Evolutionary conservation across 2,329 filamentous ascomycete genomes (phyloP).

Genomic region (Lecanoromycetidae sp.): DNA sequence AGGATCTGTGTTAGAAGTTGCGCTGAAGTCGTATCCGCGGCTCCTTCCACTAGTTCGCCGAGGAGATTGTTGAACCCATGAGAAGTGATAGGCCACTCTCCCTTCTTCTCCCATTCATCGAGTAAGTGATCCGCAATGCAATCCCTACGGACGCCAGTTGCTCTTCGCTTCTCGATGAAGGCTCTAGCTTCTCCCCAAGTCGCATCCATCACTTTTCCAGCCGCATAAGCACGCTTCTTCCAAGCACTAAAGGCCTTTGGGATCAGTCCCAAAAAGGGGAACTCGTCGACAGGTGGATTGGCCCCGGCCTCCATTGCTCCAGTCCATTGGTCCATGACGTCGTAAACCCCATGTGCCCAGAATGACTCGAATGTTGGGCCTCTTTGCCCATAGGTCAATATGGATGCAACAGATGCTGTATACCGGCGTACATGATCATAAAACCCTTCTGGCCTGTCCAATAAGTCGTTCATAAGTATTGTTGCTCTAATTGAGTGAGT

Average conservation of each 20-base stretch:
- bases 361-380: too few relatives aligned
- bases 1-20: background rate
- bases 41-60: background rate
- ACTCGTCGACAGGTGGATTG: slow-evolving; percentile 40
- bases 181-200: too few relatives aligned
- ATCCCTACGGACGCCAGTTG: too few relatives aligned
- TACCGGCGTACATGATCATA: too few relatives aligned
- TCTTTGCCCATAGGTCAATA: background rate
- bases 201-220: too few relatives aligned
- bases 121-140: background rate
- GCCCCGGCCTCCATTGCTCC: slow-evolving; percentile 36
- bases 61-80: too few relatives aligned
- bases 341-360: slow-evolving; percentile 21
- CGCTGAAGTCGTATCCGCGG: slow-evolving; percentile 8
- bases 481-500: too few relatives aligned
- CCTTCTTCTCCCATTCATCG: background rate
- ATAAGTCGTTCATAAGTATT: too few relatives aligned
- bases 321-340: slow-evolving; percentile 34
- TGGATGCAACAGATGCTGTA: background rate
- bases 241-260: background rate
- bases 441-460: too few relatives aligned
- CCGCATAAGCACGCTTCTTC: background rate
- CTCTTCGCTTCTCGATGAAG: too few relatives aligned
- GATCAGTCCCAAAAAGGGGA: slow-evolving; percentile 30
- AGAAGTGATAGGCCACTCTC: background rate